phyloP scores from a whole-genome alignment of 441 rosid species.

The Theobroma grandiflorum region DNA sequence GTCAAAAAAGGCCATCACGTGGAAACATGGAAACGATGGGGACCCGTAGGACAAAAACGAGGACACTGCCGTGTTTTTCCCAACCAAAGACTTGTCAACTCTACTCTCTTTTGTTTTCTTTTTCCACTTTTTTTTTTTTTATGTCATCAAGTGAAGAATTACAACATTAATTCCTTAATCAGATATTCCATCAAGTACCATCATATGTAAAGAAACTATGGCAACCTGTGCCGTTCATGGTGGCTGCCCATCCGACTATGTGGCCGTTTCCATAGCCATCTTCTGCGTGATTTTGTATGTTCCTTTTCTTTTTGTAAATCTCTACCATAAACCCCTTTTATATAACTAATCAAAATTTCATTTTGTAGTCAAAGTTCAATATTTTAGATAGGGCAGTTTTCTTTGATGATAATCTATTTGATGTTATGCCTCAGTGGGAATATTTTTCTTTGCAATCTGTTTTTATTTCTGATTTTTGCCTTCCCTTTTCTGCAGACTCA shows the following conservation, averaged over 20 bases:
- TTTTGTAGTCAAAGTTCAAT: background rate
- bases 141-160: background rate
- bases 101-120: background rate
- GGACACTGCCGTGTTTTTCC: slow-evolving; percentile 1
- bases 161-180: background rate
- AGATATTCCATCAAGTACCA: background rate
- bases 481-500: slow-evolving; percentile 59
- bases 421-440: slow-evolving; percentile 24
- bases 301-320: slow-evolving; percentile 10
- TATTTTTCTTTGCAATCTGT: background rate
- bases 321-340: background rate
- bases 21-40: slow-evolving; percentile 15
- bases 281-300: slow-evolving; percentile 66
- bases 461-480: slow-evolving; percentile 5
- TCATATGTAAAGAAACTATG: slow-evolving; percentile 42
- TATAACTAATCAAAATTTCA: background rate
- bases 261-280: slow-evolving; percentile 64
- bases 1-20: background rate
- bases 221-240: slow-evolving; percentile 62
- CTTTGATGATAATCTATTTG: slow-evolving; percentile 31
- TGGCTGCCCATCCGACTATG: slow-evolving; percentile 88
- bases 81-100: slow-evolving; percentile 9
- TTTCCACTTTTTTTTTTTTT: background rate
- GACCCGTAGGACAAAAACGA: slow-evolving; percentile 1
- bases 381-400: slow-evolving; percentile 9